A percentile compares a stretch with the other conserved stretches of the same genome.
These are phyloP conservation scores for Trypanosoma scelopori DNA, from an alignment of 208 protist genomes.

Conservation along the genomic window DNA sequence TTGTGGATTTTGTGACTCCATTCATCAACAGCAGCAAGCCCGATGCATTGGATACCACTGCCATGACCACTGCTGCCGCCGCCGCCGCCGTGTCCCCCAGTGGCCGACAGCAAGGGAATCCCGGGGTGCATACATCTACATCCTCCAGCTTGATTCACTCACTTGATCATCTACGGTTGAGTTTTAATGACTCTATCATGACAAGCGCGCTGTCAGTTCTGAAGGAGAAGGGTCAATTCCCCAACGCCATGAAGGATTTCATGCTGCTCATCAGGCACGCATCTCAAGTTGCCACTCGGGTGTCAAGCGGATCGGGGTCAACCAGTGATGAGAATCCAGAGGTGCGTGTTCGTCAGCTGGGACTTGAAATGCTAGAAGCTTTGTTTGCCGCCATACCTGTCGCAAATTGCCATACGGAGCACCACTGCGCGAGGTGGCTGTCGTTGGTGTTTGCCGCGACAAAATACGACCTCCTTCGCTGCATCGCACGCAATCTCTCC, in stretches of 20 bases:
- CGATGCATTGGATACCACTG: slow-evolving; percentile 7
- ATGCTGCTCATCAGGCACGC: slow-evolving; percentile 54
- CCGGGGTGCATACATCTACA: background rate
- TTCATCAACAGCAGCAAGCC: background rate
- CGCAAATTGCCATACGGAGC: slow-evolving; percentile 67
- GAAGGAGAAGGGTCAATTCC: slow-evolving; percentile 32
- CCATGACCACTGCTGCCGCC: background rate
- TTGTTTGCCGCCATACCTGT: slow-evolving; percentile 57
- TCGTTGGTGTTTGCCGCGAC: slow-evolving; percentile 53
- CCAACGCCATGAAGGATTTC: slow-evolving; percentile 55
- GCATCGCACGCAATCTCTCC: slow-evolving; percentile 53
- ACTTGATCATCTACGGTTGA: slow-evolving; percentile 23
- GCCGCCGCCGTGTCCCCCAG: too few species aligned
- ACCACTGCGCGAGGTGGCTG: slow-evolving; percentile 70
- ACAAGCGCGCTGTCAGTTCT: slow-evolving; percentile 28
- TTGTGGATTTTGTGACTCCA: slow-evolving; percentile 15
- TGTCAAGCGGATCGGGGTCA: slow-evolving; percentile 40
- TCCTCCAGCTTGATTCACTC: background rate
- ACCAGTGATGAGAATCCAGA: slow-evolving; percentile 40
- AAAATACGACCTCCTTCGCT: slow-evolving; percentile 62
- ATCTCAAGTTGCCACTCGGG: slow-evolving; percentile 43
- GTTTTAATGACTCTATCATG: slow-evolving; percentile 40
- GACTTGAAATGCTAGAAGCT: slow-evolving; percentile 56
- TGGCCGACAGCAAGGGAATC: background rate
- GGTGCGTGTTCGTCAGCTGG: slow-evolving; percentile 52